Evolutionary conservation across 441 rosid genomes (phyloP), one percentile per base, ranked within the genome.

Genomic region (Lepidium campestre): DNA sequence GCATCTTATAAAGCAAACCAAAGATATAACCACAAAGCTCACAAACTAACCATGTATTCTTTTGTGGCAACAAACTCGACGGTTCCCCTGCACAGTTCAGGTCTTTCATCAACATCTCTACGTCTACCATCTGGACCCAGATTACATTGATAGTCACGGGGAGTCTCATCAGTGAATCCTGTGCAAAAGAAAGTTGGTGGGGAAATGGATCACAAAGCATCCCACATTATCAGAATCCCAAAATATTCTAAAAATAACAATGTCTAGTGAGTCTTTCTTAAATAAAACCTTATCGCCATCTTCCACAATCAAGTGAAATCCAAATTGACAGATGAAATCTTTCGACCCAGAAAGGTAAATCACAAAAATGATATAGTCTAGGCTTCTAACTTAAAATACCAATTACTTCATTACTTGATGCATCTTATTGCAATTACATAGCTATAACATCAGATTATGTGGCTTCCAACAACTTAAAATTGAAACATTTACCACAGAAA

Each of bases 91-190:
- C 97, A 93, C 34, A 93, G 83, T 83, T 93, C 98, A 49, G 97
- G 96, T 81, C 98, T 93, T 67, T 93, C 96, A 80, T 93, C 93
- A 74, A 90, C 96, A 80, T 93, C 98, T 79, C 97, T 87, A 45
- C 95, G 97, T 65, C 97, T 83, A 64, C 98, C 98, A 85, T 93
- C 94, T 39, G 97, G 98, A 75, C 97, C 96, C 65, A 93, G 85
- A 78, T 93, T 93, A 87, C 97, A 93, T 68, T 86, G 96, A 70
- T 93, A 93, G 74, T 88, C 98, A 57, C 89, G 93, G 18, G 97
- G 97, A 62, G 96, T 90, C 58, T 86, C 96, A 61, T 90, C 96
- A 25, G 88, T 85, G 77, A 85, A 93, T 60, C 97, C 98, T 93
- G 81, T 32, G 61, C 72, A 67, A 61, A 54, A 67, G 62, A 68